A percentile compares a stretch with the other conserved stretches of the same genome.
Evolutionary conservation across 2,329 filamentous ascomycete species (phyloP).

Genomic region (Beauveria australis): DNA sequence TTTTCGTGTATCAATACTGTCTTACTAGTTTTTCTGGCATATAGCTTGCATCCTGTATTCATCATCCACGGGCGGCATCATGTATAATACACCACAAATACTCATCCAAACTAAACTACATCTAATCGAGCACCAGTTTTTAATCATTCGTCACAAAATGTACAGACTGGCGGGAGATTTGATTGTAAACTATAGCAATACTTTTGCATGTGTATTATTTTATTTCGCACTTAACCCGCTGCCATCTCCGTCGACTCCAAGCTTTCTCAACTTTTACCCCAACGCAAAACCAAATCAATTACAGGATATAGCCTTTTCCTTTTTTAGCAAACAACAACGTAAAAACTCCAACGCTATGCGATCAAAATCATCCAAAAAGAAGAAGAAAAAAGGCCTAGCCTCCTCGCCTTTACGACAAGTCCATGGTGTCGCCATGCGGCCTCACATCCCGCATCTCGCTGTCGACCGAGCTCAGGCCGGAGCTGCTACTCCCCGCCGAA

Average conservation of each 20-base stretch:
- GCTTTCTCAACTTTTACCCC: too few relatives aligned
- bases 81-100: not conserved
- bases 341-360: slow-evolving; percentile 38
- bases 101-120: not conserved
- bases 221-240: too few relatives aligned
- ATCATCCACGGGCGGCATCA: not conserved
- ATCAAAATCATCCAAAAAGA: slow-evolving; percentile 1
- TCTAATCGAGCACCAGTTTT: not conserved
- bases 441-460: not conserved
- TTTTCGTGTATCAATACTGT: not conserved
- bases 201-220: too few relatives aligned
- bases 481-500: slow-evolving; percentile 33
- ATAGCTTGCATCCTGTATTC: not conserved
- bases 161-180: too few relatives aligned
- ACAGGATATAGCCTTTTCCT: not conserved
- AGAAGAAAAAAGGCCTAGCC: not conserved
- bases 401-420: not conserved
- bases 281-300: not conserved
- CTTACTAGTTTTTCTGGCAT: not conserved
- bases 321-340: not conserved
- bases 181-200: too few relatives aligned
- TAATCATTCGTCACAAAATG: too few relatives aligned
- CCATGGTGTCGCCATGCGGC: not conserved
- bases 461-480: slow-evolving; percentile 49
- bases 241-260: too few relatives aligned